phyloP scores from a whole-genome alignment of 257 asterid genomes.

The Hygrophila difformis region DNA sequence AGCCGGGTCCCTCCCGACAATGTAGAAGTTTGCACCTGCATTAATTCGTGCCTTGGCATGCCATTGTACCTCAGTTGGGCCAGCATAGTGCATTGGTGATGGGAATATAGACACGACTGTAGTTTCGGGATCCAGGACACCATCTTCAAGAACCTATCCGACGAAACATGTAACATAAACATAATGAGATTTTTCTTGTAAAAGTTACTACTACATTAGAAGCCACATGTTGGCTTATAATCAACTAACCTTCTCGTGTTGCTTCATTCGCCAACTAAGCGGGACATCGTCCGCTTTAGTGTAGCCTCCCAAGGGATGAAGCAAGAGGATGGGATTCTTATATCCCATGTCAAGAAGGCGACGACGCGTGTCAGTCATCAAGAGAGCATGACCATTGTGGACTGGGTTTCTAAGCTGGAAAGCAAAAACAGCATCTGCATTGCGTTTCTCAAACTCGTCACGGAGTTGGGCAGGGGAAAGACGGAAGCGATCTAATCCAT shows the following conservation, averaged over 20 bases:
- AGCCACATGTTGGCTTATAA: background rate
- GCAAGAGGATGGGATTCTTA: conserved; percentile 75
- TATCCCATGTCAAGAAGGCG: conserved; percentile 90
- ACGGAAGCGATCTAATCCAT: conserved; percentile 71
- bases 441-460: conserved; percentile 54
- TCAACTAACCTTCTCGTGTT: conserved; percentile 78
- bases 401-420: conserved; percentile 95
- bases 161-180: background rate
- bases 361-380: conserved; percentile 90
- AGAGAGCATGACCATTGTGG: conserved; percentile 85
- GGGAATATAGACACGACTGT: conserved; percentile 93
- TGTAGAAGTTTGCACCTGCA: conserved; percentile 91
- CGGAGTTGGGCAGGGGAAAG: conserved; percentile 84
- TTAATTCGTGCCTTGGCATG: conserved; percentile 97
- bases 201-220: too few relatives aligned
- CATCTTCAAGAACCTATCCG: conserved; percentile 78
- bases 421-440: conserved; percentile 92
- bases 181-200: background rate
- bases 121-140: conserved; percentile 86
- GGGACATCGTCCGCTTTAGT: conserved; percentile 98
- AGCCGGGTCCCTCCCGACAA: conserved; percentile 92
- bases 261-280: conserved; percentile 88
- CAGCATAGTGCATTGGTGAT: conserved; percentile 96
- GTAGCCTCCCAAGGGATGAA: conserved; percentile 82
- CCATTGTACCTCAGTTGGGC: conserved; percentile 98